Percentiles rank a stretch among this genome's conserved stretches.
Conservation (phyloP, 202 grass and related monocot genomes). For the Brachypodium distachyon region DNA sequence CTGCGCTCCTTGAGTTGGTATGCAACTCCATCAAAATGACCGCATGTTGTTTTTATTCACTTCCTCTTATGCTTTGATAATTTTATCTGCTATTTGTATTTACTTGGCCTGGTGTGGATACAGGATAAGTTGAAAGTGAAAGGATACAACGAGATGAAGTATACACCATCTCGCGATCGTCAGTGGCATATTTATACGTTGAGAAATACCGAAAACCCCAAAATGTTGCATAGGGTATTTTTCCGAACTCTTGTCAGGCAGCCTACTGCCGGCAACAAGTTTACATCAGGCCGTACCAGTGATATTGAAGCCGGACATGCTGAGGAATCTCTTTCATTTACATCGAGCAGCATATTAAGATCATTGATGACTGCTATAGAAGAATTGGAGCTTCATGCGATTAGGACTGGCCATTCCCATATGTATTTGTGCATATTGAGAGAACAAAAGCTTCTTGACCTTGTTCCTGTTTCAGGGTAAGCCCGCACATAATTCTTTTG, state of each 20-base stretch:
- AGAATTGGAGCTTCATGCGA: conserved; percentile 72
- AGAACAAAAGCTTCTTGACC: conserved; percentile 65
- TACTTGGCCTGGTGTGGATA: conserved; percentile 2
- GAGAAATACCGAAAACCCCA: conserved; percentile 52
- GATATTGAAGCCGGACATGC: conserved; percentile 22
- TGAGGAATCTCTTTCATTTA: conserved; percentile 49
- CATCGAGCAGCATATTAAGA: conserved; percentile 58
- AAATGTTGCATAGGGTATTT: conserved; percentile 68
- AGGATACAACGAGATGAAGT: conserved; percentile 64
- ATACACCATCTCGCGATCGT: conserved; percentile 75
- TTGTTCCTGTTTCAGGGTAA: conserved; percentile 62
- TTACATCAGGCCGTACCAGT: conserved; percentile 24
- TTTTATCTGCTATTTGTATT: conserved; percentile 7
- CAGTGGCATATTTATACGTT: conserved; percentile 81
- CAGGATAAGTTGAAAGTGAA: conserved; percentile 75
- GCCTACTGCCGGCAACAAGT: conserved; percentile 36
- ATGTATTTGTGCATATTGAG: conserved; percentile 65
- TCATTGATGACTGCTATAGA: conserved; percentile 58
- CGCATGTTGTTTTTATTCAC: not conserved
- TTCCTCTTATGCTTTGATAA: conserved; percentile 10
- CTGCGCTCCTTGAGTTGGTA: conserved; percentile 69
- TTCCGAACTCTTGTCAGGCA: conserved; percentile 71
- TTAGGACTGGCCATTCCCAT: conserved; percentile 69
- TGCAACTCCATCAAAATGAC: not conserved
- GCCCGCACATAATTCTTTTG: conserved; percentile 3